Evolutionary conservation across 1,284 basidiomycete genomes (phyloP).

Genomic region (Pisolithus thermaeus): DNA sequence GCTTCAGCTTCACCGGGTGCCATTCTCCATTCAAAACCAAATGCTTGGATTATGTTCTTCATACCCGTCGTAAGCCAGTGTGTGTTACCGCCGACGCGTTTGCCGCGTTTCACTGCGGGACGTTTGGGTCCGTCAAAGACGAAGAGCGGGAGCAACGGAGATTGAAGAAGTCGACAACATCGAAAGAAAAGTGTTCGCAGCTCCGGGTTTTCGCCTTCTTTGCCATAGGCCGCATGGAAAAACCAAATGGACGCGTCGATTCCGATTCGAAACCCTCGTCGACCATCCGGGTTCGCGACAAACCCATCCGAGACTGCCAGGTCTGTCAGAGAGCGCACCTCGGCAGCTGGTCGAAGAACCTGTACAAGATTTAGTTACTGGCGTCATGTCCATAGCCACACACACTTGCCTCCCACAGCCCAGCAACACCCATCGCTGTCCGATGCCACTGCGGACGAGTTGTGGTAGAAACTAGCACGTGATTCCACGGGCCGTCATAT

Average conservation of each 20-base stretch:
- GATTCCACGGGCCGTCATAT: too few relatives aligned
- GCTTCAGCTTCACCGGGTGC: constrained; percentile 97
- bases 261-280: constrained; percentile 65
- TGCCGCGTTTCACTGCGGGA: constrained; percentile 79
- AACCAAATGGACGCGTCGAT: constrained; percentile 84
- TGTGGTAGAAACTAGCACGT: too few relatives aligned
- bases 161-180: constrained; percentile 66
- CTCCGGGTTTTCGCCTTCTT: constrained; percentile 75
- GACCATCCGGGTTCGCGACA: constrained; percentile 47
- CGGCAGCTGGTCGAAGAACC: constrained; percentile 60
- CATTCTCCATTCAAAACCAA: constrained; percentile 83
- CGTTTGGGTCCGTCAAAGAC: constrained; percentile 91
- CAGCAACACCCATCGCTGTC: constrained; percentile 41
- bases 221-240: constrained; percentile 68
- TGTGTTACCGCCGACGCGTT: constrained; percentile 55
- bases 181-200: constrained; percentile 72
- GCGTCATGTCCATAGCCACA: background rate
- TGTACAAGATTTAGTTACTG: constrained; percentile 20
- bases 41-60: constrained; percentile 80
- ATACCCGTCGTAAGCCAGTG: constrained; percentile 64
- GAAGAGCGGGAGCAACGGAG: constrained; percentile 84
- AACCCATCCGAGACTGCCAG: constrained; percentile 69
- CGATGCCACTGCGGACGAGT: too few relatives aligned
- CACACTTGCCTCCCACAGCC: constrained; percentile 36
- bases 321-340: constrained; percentile 60